Percentiles rank a stretch among this genome's conserved stretches.
phyloP scores from a whole-genome alignment of 2,329 filamentous ascomycete genomes.

The Trichoderma breve region DNA sequence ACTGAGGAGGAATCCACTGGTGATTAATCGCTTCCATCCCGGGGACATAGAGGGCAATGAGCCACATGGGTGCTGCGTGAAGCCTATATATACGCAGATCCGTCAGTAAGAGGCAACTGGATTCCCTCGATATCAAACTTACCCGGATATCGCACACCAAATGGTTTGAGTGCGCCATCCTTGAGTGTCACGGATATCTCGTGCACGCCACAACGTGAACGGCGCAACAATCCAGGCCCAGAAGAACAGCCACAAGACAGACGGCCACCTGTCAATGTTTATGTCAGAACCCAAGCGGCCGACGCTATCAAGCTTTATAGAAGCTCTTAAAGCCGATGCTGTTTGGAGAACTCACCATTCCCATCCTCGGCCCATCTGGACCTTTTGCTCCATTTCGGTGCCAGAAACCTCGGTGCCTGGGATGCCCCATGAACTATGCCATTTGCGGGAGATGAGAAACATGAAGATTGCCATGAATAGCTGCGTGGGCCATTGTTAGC shows the following conservation, averaged over 20 bases:
- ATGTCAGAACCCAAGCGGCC: not conserved
- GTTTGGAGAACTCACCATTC: conserved; percentile 53
- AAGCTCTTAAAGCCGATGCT: not conserved
- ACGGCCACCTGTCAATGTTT: conserved; percentile 47
- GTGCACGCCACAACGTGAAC: conserved; percentile 57
- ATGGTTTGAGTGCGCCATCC: conserved; percentile 64
- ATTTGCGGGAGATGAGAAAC: conserved; percentile 61
- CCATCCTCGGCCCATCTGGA: conserved; percentile 51
- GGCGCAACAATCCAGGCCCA: conserved; percentile 62
- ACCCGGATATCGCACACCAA: conserved; percentile 45
- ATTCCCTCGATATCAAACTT: conserved; percentile 19
- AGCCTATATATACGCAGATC: conserved; percentile 41
- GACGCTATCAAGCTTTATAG: not conserved
- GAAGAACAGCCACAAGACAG: conserved; percentile 58
- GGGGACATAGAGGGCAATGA: conserved; percentile 54
- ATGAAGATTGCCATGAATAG: conserved; percentile 56
- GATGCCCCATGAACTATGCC: conserved; percentile 57
- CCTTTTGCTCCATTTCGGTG: conserved; percentile 48
- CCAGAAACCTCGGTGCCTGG: conserved; percentile 58
- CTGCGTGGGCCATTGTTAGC: conserved; percentile 36
- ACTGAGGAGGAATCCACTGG: conserved; percentile 57
- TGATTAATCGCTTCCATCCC: conserved; percentile 50
- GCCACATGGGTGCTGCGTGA: conserved; percentile 63
- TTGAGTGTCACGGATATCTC: conserved; percentile 61
- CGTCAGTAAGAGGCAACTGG: not conserved